Base-by-base conservation (phyloP, 805 yeast species). In the Komagataella phaffii region DNA sequence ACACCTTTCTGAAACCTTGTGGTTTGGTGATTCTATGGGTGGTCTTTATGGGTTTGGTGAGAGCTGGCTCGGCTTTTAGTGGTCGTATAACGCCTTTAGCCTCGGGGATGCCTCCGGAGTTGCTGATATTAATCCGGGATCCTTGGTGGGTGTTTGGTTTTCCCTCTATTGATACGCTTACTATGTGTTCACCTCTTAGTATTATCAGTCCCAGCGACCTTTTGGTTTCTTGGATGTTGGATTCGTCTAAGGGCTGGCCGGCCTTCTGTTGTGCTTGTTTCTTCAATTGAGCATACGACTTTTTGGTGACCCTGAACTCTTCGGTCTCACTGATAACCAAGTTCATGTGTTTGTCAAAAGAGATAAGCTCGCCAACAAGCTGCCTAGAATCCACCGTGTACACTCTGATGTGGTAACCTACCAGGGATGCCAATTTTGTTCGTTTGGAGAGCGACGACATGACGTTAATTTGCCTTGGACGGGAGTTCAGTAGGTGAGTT, bases 311-410 rank as follows among this genome's bases (percentile, higher is more conserved):
- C 56, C 97, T 74, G 59, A 80, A 80, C 63, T 91, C 99, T 59
- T 87, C 89, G 46, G 93, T 79, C 56, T 90, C 93, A 10, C 85
- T 76, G 36, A 91, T 69, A 12, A 93, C 96, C 17, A 91, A 63
- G 64, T 91, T 91, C 83, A 90, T 82, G 63, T 84, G 85, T 61
- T 83, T 83, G 65, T 93, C 99, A 64, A 88, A 91, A 6, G 98
- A 89, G 55, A 90, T 67, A 51, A 91, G 73, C 55, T 81, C 82
- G 1, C 99, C 99, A 6, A 81, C 73, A 56, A 86, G 79, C 47
- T 80, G 82, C 46, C 95, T 75, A 4, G 85, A 83, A 66, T 91
- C 97, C n/a, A 79, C 64, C 1, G 91, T 79, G 24, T 82, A 73
- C 21, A 88, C 85, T 51, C 83, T 77, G 51, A 93, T 78, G 53